Evolutionary conservation across 805 yeast genomes (phyloP), one percentile per base, ranked within the genome.

Genomic region (Barnettozyma californica): DNA sequence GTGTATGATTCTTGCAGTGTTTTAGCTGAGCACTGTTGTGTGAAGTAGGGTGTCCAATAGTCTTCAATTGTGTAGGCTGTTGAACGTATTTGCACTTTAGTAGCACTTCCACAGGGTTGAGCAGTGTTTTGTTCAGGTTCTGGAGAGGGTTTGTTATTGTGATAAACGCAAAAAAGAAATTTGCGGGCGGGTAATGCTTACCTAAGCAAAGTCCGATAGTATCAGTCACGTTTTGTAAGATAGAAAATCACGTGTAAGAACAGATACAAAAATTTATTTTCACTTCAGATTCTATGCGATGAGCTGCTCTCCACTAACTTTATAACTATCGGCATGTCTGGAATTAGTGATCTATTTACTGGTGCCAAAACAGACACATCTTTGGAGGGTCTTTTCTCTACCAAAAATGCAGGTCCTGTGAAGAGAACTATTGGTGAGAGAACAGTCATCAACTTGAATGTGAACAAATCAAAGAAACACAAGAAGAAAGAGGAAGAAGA

Each of bases 381-480:
- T 9, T 53, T 57, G n/a, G 62, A 67, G 11, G 60, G 60, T 26
- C 54, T 67, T 27, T 65, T 77, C 47, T 68, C 74, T 48, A 55
- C 68, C 31, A 62, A 64, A 41, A 63, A 72, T 11, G 57, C 75
- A 25, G 80, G 78, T 19, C 81, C 83, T 13, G 72, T 83, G n/a
- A 66, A 71, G 53, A 65, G 72, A 59, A 61, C 56, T 13, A 55
- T 58, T 42, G 56, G 58, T 10, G 51, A 56, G 47, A 63, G 75
- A 59, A 69, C 73, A 18, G 70, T 65, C 43, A 58, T 50, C 48
- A 51, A 46, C 43, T 59, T 53, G 10, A 46, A 53, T 43, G 41
- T 20, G 35, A 49, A 47, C 37, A 44, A 48, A 31, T 35, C 54
- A 5, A 45, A 33, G 36, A 43, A 23, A 35, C 34, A 25, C 27